Percentiles rank a stretch among this genome's conserved stretches.
These are phyloP conservation scores for Didymella segeticola DNA, from an alignment of 2,329 filamentous ascomycete genomes.

Conservation along the genomic window DNA sequence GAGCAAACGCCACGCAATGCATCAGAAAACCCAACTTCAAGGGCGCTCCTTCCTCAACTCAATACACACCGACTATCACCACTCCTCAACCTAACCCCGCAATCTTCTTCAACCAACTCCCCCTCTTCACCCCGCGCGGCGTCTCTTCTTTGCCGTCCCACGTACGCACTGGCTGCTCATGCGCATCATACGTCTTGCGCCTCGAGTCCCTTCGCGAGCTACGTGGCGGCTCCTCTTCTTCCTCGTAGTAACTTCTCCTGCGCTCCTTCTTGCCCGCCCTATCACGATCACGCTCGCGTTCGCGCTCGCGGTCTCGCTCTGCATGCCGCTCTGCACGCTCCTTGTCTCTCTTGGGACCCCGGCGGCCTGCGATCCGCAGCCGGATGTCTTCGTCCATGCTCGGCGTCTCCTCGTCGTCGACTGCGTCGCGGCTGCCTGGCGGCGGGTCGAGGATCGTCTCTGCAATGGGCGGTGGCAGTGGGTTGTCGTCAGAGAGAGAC, in stretches of 20 bases:
- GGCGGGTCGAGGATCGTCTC: conserved; percentile 56
- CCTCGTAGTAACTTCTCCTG: conserved; percentile 30
- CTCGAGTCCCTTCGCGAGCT: conserved; percentile 35
- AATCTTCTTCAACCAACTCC: conserved; percentile 58
- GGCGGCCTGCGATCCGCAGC: conserved; percentile 42
- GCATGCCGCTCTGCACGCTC: conserved; percentile 37
- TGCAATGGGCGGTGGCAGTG: conserved; percentile 53
- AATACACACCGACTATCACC: not conserved
- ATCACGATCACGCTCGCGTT: conserved; percentile 33
- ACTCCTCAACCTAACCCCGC: conserved; percentile 25
- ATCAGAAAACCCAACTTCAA: not conserved
- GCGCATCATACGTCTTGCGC: conserved; percentile 34
- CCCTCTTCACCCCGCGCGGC: conserved; percentile 45
- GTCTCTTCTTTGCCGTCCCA: conserved; percentile 48
- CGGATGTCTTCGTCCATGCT: conserved; percentile 50
- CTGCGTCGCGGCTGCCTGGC: conserved; percentile 32
- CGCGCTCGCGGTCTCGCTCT: conserved; percentile 36
- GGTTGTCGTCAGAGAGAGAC: conserved; percentile 54
- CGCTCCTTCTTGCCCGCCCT: conserved; percentile 38
- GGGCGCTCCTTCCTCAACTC: not conserved
- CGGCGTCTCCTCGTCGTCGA: conserved; percentile 45
- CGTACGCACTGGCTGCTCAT: conserved; percentile 44
- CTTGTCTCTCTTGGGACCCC: conserved; percentile 39
- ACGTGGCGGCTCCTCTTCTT: conserved; percentile 19
- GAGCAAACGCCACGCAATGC: no score